A percentile compares a stretch with the other conserved stretches of the same genome.
phyloP scores from a whole-genome alignment of 108 stramenopile species.

The Cyclostephanos invisitatus region DNA sequence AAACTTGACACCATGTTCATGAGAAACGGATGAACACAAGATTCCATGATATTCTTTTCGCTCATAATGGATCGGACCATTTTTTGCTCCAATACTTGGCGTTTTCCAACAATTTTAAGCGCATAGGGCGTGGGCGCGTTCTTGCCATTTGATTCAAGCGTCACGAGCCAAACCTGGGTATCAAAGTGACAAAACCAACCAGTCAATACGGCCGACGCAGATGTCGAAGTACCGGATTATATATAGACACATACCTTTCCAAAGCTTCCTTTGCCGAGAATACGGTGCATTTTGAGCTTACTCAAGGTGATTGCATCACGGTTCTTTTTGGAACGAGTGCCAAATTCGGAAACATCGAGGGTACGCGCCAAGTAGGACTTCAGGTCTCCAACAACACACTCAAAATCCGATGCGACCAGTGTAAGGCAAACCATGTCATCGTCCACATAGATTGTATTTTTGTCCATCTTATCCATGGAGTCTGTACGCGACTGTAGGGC shows the following conservation, averaged over 20 bases:
- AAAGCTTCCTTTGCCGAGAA: slow-evolving; percentile 69
- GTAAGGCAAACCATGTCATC: slow-evolving; percentile 54
- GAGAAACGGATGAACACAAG: slow-evolving; percentile 67
- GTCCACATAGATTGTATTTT: slow-evolving; percentile 53
- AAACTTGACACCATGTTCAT: slow-evolving; percentile 46
- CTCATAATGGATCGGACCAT: slow-evolving; percentile 43
- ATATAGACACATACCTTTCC: neutral
- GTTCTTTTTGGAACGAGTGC: neutral
- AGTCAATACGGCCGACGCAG: neutral
- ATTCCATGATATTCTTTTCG: slow-evolving; percentile 54
- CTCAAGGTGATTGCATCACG: slow-evolving; percentile 29
- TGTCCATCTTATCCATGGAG: slow-evolving; percentile 34
- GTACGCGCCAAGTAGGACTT: neutral
- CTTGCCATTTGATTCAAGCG: no score
- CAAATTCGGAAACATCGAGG: neutral
- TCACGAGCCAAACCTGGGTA: no score
- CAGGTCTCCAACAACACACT: slow-evolving; percentile 8
- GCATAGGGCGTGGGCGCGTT: no score
- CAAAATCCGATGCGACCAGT: slow-evolving; percentile 47
- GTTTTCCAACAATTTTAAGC: slow-evolving; percentile 16
- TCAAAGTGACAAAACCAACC: slow-evolving; percentile 7
- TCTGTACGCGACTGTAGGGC: slow-evolving; percentile 18
- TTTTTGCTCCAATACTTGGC: slow-evolving; percentile 7
- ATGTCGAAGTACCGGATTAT: neutral
- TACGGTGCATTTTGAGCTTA: slow-evolving; percentile 57